Conservation (phyloP, 768 basidiomycete genomes). For the Boletellus ananas region DNA sequence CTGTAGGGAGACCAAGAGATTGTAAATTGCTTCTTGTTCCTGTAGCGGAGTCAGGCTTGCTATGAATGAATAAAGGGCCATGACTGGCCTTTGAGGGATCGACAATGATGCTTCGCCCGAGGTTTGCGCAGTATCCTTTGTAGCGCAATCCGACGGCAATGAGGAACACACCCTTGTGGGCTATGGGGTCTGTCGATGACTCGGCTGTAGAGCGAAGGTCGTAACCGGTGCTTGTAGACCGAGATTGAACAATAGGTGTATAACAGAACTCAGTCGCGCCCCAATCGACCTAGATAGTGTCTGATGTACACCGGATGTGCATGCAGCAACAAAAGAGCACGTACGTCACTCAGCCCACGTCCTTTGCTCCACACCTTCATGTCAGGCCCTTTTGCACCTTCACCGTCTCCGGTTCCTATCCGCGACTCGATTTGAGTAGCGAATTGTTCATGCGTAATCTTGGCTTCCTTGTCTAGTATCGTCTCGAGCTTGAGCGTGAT, state of each 20-base stretch:
- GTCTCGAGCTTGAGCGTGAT: slow-evolving; percentile 85
- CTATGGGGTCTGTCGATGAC: slow-evolving; percentile 78
- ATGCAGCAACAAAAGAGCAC: slow-evolving; percentile 26
- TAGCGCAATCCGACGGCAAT: slow-evolving; percentile 87
- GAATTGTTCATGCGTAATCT: slow-evolving; percentile 84
- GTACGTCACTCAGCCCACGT: slow-evolving; percentile 67
- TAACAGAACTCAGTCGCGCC: slow-evolving; percentile 90
- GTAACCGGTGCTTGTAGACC: slow-evolving; percentile 76
- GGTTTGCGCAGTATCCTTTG: slow-evolving; percentile 88
- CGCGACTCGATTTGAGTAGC: slow-evolving; percentile 83
- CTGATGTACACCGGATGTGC: slow-evolving; percentile 4
- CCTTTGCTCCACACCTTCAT: slow-evolving; percentile 90
- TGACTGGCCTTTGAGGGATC: slow-evolving; percentile 75
- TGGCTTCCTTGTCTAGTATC: slow-evolving; percentile 88
- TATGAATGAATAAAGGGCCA: not conserved
- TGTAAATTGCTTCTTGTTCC: slow-evolving; percentile 92
- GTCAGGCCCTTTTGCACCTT: slow-evolving; percentile 77
- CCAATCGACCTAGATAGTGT: slow-evolving; percentile 71
- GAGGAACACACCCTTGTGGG: slow-evolving; percentile 84
- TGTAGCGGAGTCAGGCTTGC: slow-evolving; percentile 29
- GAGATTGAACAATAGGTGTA: slow-evolving; percentile 93
- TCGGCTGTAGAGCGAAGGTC: slow-evolving; percentile 86
- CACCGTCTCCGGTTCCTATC: slow-evolving; percentile 67
- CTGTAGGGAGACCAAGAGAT: slow-evolving; percentile 73
- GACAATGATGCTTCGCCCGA: slow-evolving; percentile 93